Base-by-base conservation (phyloP, 2,329 filamentous ascomycete species). In the Alternaria triticina region DNA sequence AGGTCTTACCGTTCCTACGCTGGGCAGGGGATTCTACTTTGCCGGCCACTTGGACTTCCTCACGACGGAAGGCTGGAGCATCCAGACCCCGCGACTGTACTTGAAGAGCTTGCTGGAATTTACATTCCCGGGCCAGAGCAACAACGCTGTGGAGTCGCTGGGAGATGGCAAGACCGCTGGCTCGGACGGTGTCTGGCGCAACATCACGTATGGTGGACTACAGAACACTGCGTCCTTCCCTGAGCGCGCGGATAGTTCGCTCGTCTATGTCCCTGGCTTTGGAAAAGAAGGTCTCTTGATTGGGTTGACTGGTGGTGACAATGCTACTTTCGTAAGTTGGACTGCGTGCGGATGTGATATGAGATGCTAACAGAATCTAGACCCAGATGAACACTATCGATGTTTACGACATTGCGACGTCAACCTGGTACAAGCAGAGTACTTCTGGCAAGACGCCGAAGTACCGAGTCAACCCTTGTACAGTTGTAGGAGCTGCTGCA, bases 21-120 rank as follows among this genome's bases (percentile, higher is more conserved):
- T 93, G 1, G 91, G 91, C 0, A 80, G 90, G 50, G 92, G 90
- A 30, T 94, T 89, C 84, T 94, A 93, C 76, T 94, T 94, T 78
- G 91, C 91, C 25, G 91, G 91, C 0, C 91, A 94, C 77, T 81
- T 92, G 6, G 91, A 94, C 75, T 83, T 82, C 25, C 86, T 86
- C 63, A 89, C 86, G 0, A 88, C 87, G 2, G 77, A 83, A 67
- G 90, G 88, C 12, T 94, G 91, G 91, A 89, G 88, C n/a, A 86
- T 86, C 54, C 84, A 87, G 57, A 83, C 88, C 22, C 79, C 83
- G 0, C 84, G 91, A 6, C 82, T 93, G 1, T 94, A 94, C 74
- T 80, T 94, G 46, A 92, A 90, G 79, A 92, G 89, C 49, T 81
- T 94, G 28, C 81, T 93, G 13, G 91, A 94, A 73, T 94, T 90